Percentiles rank a stretch among this genome's conserved stretches.
Evolutionary conservation across 768 basidiomycete species (phyloP).

Genomic region (Tremella fuciformis): DNA sequence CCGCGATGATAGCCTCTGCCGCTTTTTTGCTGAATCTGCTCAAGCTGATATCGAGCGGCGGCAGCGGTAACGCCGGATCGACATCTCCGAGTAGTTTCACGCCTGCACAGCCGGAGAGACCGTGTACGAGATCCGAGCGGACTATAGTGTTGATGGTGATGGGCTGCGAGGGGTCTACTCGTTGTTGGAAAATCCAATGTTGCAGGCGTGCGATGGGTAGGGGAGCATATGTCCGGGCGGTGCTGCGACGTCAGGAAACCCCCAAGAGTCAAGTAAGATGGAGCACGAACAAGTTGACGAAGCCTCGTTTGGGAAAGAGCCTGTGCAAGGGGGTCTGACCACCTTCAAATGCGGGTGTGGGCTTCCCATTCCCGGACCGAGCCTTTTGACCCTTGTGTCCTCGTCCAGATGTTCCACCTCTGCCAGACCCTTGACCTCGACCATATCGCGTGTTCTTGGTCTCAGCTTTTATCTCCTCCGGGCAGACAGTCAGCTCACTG

Average conservation of each 20-base stretch:
- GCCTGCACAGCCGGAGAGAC: slow-evolving; percentile 69
- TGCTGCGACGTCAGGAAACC: background rate
- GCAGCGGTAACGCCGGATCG: slow-evolving; percentile 43
- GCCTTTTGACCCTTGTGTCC: slow-evolving; percentile 97
- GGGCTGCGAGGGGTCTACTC: slow-evolving; percentile 71
- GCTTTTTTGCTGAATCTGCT: slow-evolving; percentile 84
- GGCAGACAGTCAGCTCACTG: slow-evolving; percentile 12
- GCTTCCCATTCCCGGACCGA: slow-evolving; percentile 80
- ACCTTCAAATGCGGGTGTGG: slow-evolving; percentile 82
- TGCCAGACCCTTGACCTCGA: slow-evolving; percentile 84
- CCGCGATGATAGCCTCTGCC: slow-evolving; percentile 74
- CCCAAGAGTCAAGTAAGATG: background rate
- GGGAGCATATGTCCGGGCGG: slow-evolving; percentile 64
- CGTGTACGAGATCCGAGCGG: slow-evolving; percentile 81
- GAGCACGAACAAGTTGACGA: slow-evolving; percentile 76
- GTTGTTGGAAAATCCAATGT: slow-evolving; percentile 82
- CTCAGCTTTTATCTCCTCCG: background rate
- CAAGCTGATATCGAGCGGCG: slow-evolving; percentile 72
- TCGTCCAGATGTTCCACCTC: slow-evolving; percentile 86
- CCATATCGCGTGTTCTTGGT: slow-evolving; percentile 53
- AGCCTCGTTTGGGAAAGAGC: slow-evolving; percentile 88
- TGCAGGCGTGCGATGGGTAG: slow-evolving; percentile 85
- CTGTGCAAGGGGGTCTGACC: slow-evolving; percentile 93
- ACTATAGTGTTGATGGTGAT: slow-evolving; percentile 84
- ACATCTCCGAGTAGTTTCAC: slow-evolving; percentile 79